Percentiles rank a stretch among this genome's conserved stretches.
These are phyloP conservation scores for Phytopythium boreale DNA, from an alignment of 352 stramenopile species.

Conservation along the genomic window DNA sequence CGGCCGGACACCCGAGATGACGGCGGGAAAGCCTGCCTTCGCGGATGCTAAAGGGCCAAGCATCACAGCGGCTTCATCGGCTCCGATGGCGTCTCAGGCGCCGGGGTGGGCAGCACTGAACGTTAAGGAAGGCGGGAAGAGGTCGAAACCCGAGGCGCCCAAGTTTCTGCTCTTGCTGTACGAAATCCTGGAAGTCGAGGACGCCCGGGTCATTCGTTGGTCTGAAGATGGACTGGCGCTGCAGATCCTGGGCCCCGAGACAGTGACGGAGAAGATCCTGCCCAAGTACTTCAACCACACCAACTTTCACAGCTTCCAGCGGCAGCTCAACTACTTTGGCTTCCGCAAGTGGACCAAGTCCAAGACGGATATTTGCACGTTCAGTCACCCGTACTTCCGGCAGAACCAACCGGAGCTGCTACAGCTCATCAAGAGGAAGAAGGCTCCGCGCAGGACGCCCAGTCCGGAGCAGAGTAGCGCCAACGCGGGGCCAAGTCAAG, in stretches of 20 bases:
- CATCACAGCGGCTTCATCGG: not conserved
- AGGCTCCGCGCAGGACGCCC: conserved; percentile 48
- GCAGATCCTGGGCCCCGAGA: conserved; percentile 69
- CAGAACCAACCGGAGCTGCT: conserved; percentile 72
- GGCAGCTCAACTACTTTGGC: conserved; percentile 92
- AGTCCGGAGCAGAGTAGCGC: conserved; percentile 2
- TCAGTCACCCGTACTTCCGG: conserved; percentile 77
- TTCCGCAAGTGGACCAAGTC: too few species aligned
- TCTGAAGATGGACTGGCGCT: conserved; percentile 69
- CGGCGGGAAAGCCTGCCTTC: not conserved
- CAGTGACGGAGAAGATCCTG: conserved; percentile 73
- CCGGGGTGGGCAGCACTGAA: conserved; percentile 20
- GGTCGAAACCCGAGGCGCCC: conserved; percentile 53
- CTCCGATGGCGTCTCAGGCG: conserved; percentile 6
- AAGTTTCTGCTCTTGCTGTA: conserved; percentile 85
- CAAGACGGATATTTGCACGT: conserved; percentile 85
- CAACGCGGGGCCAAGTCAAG: not conserved
- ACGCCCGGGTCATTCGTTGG: conserved; percentile 71
- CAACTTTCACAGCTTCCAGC: conserved; percentile 91
- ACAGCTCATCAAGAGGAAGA: conserved; percentile 81
- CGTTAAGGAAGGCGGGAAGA: conserved; percentile 37
- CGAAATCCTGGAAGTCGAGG: conserved; percentile 75
- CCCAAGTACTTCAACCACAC: conserved; percentile 93
- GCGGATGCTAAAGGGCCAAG: not conserved
- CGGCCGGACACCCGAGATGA: not conserved